Conservation (phyloP, 2,329 filamentous ascomycete species). For the Aspergillus awamori region DNA sequence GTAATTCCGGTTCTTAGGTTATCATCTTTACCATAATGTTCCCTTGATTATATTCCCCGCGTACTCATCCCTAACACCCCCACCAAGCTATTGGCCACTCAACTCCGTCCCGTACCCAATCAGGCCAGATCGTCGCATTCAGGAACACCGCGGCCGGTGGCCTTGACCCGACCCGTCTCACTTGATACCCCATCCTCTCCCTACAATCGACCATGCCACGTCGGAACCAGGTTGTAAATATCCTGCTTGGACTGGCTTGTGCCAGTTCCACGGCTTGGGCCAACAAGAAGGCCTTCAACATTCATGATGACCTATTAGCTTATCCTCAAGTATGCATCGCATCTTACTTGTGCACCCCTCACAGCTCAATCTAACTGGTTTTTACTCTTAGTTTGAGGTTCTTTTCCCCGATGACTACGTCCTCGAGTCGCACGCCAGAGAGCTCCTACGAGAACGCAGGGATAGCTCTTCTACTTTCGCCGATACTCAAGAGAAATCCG, state of each 20-base stretch:
- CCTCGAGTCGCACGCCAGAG: conserved; percentile 68
- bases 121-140: conserved; percentile 14
- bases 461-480: conserved; percentile 20
- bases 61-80: neutral
- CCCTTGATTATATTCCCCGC: neutral
- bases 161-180: neutral
- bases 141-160: neutral
- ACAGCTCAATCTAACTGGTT: neutral
- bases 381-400: conserved; percentile 69
- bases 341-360: neutral
- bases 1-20: neutral
- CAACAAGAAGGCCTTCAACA: conserved; percentile 70
- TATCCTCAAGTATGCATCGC: conserved; percentile 72
- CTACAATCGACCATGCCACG: conserved; percentile 28
- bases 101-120: neutral
- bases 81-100: neutral
- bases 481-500: conserved; percentile 23
- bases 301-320: conserved; percentile 84
- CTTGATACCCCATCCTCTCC: neutral
- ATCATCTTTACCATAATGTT: neutral
- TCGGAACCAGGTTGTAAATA: conserved; percentile 25
- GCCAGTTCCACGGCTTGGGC: conserved; percentile 47
- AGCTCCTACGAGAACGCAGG: conserved; percentile 50
- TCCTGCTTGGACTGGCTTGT: conserved; percentile 37
- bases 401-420: conserved; percentile 73